These are phyloP conservation scores for Pichia norvegensis DNA, from an alignment of 1,139 yeast species.

Conservation along the genomic window DNA sequence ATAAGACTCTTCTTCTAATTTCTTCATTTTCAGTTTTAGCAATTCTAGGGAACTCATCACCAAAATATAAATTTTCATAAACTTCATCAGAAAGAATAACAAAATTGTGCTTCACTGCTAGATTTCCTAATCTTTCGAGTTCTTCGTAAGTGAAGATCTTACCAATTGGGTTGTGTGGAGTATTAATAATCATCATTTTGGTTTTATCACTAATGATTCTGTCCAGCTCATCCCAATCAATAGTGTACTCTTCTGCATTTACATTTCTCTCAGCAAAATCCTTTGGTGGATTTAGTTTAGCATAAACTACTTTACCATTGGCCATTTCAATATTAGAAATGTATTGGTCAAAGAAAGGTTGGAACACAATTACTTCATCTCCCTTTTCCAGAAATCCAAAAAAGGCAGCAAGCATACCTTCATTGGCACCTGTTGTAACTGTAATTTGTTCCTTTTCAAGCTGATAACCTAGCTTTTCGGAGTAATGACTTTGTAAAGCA, in stretches of 20 bases:
- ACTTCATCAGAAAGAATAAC: conserved; percentile 88
- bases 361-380: conserved; percentile 95
- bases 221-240: conserved; percentile 72
- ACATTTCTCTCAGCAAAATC: conserved; percentile 59
- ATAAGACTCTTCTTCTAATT: conserved; percentile 66
- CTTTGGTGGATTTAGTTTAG: conserved; percentile 76
- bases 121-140: conserved; percentile 61
- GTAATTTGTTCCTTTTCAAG: conserved; percentile 60
- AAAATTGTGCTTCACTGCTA: conserved; percentile 78
- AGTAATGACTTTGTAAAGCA: conserved; percentile 64
- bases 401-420: conserved; percentile 80
- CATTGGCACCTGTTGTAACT: conserved; percentile 95
- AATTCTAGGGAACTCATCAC: conserved; percentile 61
- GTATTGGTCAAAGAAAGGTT: conserved; percentile 95
- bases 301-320: conserved; percentile 85
- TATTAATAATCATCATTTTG: conserved; percentile 76
- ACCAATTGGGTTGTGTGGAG: conserved; percentile 96
- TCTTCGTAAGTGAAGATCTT: conserved; percentile 76
- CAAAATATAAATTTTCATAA: conserved; percentile 78
- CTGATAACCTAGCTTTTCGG: conserved; percentile 50
- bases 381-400: conserved; percentile 81
- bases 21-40: conserved; percentile 63
- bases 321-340: conserved; percentile 88
- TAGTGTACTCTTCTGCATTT: conserved; percentile 77
- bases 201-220: conserved; percentile 65